phyloP scores from a whole-genome alignment of 1,284 basidiomycete species.

The Rhodotorula sp. region DNA sequence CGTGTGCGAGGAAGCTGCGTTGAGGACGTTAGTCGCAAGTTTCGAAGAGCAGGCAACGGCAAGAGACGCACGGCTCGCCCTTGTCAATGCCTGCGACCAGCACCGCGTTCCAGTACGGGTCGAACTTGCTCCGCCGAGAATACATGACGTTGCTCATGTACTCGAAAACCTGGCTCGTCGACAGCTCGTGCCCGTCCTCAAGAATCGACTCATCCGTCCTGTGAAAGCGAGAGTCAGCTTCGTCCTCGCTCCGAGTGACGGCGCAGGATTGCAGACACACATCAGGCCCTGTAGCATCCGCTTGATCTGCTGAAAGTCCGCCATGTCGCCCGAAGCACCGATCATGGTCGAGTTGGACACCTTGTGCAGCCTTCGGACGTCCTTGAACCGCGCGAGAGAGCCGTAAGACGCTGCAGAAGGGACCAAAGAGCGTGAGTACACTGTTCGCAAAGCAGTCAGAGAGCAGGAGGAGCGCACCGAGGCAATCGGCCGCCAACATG shows the following conservation, averaged over 20 bases:
- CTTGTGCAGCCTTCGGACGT: slow-evolving; percentile 79
- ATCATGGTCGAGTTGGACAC: slow-evolving; percentile 82
- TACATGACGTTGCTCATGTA: slow-evolving; percentile 93
- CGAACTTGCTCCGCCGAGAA: slow-evolving; percentile 75
- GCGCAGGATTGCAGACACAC: slow-evolving; percentile 37
- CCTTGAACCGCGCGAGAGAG: slow-evolving; percentile 94
- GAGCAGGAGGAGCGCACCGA: slow-evolving; percentile 60
- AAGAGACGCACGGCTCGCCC: slow-evolving; percentile 19
- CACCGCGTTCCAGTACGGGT: slow-evolving; percentile 94
- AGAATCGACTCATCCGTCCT: slow-evolving; percentile 73
- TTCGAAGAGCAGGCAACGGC: background rate
- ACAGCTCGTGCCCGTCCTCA: slow-evolving; percentile 78
- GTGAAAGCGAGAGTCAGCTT: slow-evolving; percentile 2
- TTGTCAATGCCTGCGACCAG: slow-evolving; percentile 87
- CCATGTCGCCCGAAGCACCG: slow-evolving; percentile 94
- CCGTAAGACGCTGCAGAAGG: slow-evolving; percentile 84
- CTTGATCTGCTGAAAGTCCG: slow-evolving; percentile 94
- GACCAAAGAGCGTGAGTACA: background rate
- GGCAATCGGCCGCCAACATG: slow-evolving; percentile 98
- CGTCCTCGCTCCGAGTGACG: too few relatives aligned
- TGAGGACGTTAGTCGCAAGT: background rate
- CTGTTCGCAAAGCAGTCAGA: too few relatives aligned
- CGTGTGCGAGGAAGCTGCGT: slow-evolving; percentile 81
- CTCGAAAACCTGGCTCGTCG: slow-evolving; percentile 88
- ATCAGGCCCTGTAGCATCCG: slow-evolving; percentile 68